Conservation (phyloP, 805 yeast genomes). For the Candida berthetii region DNA sequence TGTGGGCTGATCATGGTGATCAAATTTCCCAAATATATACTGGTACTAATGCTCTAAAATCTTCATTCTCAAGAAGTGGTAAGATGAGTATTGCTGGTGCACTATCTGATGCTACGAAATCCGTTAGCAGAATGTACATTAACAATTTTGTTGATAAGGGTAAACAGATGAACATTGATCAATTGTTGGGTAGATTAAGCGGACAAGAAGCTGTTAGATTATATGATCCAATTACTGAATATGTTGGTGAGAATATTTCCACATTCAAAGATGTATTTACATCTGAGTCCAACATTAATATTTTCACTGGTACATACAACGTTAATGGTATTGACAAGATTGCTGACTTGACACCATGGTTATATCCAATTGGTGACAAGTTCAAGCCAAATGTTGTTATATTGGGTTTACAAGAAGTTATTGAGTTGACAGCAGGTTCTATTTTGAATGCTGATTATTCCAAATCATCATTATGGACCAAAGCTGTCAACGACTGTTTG, state of each 20-base stretch:
- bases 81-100: slow-evolving; percentile 97
- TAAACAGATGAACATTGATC: slow-evolving; percentile 86
- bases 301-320: slow-evolving; percentile 84
- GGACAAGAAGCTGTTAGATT: slow-evolving; percentile 66
- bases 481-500: slow-evolving; percentile 53
- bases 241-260: slow-evolving; percentile 58
- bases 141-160: slow-evolving; percentile 92
- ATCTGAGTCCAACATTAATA: slow-evolving; percentile 46
- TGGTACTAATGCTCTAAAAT: slow-evolving; percentile 94
- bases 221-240: slow-evolving; percentile 86
- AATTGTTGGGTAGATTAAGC: slow-evolving; percentile 74
- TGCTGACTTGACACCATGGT: slow-evolving; percentile 65
- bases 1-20: slow-evolving; percentile 99
- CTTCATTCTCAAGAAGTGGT: slow-evolving; percentile 91
- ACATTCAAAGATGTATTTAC: slow-evolving; percentile 43
- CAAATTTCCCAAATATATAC: slow-evolving; percentile 93
- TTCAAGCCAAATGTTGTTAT: slow-evolving; percentile 72
- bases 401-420: slow-evolving; percentile 92
- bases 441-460: slow-evolving; percentile 82
- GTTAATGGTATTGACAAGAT: slow-evolving; percentile 65
- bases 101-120: slow-evolving; percentile 92
- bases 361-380: slow-evolving; percentile 65
- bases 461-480: slow-evolving; percentile 75
- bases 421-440: slow-evolving; percentile 88
- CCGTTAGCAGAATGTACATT: slow-evolving; percentile 91